Conservation (phyloP, 441 rosid genomes). For the Mallotus repandus region DNA sequence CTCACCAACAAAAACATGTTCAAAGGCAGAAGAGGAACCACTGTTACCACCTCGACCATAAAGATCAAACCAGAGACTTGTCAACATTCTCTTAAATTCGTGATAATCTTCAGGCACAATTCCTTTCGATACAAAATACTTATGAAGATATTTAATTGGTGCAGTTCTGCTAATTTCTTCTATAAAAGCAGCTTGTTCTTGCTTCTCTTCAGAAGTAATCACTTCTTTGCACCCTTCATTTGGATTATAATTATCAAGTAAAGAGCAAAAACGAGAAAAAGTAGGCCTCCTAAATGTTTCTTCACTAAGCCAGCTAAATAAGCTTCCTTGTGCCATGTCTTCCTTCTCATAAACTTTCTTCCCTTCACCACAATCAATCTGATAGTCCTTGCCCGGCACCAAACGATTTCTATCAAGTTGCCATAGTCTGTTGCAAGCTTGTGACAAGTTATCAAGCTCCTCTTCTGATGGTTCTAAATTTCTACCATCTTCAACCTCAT, state of each 20-base stretch:
- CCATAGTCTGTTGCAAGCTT: slow-evolving; percentile 90
- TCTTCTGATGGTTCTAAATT: slow-evolving; percentile 53
- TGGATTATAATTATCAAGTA: slow-evolving; percentile 92
- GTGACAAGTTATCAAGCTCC: slow-evolving; percentile 75
- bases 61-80: slow-evolving; percentile 78
- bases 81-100: slow-evolving; percentile 68
- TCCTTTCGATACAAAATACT: slow-evolving; percentile 56
- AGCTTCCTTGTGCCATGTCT: slow-evolving; percentile 77
- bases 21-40: slow-evolving; percentile 90
- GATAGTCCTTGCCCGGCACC: slow-evolving; percentile 75
- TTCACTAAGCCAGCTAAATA: slow-evolving; percentile 67
- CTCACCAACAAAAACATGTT: slow-evolving; percentile 98
- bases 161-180: slow-evolving; percentile 96
- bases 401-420: slow-evolving; percentile 79
- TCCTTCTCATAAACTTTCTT: slow-evolving; percentile 66
- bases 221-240: slow-evolving; percentile 72
- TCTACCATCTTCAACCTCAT: slow-evolving; percentile 45
- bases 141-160: slow-evolving; percentile 78
- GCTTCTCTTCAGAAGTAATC: slow-evolving; percentile 79
- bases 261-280: slow-evolving; percentile 78
- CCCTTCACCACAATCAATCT: slow-evolving; percentile 91
- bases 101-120: slow-evolving; percentile 54
- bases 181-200: slow-evolving; percentile 84
- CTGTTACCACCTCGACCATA: slow-evolving; percentile 82
- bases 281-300: slow-evolving; percentile 70